These are phyloP conservation scores for Saccharomyces hybrid DNA, from an alignment of 1,139 yeast genomes.

Conservation along the genomic window DNA sequence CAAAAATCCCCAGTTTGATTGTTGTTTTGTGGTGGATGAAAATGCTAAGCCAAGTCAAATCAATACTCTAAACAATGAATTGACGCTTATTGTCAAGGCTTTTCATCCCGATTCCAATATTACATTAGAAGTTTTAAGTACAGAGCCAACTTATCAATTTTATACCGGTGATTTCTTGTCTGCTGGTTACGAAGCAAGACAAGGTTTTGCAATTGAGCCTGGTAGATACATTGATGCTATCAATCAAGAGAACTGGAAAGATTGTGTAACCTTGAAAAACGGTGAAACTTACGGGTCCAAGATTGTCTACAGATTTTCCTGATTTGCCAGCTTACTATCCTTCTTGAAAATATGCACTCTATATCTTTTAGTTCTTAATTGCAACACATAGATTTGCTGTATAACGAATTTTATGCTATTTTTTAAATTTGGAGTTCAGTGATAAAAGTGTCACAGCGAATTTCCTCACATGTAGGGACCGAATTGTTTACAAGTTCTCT, in stretches of 20 bases:
- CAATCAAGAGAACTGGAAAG: conserved; percentile 42
- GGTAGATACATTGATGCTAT: conserved; percentile 54
- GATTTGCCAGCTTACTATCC: background rate
- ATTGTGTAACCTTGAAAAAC: conserved; percentile 45
- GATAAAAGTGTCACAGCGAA: no score
- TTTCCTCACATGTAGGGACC: background rate
- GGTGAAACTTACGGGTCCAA: conserved; percentile 52
- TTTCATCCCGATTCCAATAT: conserved; percentile 41
- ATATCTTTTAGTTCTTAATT: background rate
- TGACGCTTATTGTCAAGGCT: conserved; percentile 41
- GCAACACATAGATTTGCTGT: background rate
- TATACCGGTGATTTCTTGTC: conserved; percentile 54
- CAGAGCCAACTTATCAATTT: conserved; percentile 65
- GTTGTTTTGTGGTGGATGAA: conserved; percentile 44
- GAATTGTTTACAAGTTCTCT: background rate
- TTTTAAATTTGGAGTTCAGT: no score
- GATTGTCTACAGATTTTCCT: conserved; percentile 34
- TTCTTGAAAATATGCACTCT: background rate
- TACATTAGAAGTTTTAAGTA: conserved; percentile 42
- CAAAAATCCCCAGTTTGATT: conserved; percentile 39
- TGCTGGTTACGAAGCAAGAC: conserved; percentile 36
- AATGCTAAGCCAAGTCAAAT: conserved; percentile 37
- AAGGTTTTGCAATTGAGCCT: conserved; percentile 62
- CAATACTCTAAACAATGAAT: conserved; percentile 31
- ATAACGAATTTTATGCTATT: background rate